Evolutionary conservation across 2,329 filamentous ascomycete species (phyloP).

Genomic region (Hypoxylon sp.): DNA sequence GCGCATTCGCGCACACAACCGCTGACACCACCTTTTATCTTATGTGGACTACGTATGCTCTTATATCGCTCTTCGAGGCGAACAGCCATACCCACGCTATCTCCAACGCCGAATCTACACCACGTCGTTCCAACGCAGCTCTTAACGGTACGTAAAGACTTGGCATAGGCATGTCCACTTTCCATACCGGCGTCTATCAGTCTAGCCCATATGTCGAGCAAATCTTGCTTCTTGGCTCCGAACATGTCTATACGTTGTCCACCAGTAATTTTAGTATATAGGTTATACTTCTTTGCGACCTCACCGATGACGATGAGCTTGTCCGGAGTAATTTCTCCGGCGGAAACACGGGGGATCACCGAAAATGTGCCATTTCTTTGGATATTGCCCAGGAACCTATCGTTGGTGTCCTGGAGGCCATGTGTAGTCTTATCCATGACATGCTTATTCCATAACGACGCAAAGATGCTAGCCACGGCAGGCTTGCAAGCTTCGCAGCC

Average conservation of each 20-base stretch:
- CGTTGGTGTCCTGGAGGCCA: constrained; percentile 91
- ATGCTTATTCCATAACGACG: constrained; percentile 86
- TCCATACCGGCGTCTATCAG: constrained; percentile 90
- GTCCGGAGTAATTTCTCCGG: constrained; percentile 89
- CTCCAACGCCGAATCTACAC: constrained; percentile 90
- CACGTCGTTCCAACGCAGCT: constrained; percentile 92
- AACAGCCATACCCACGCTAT: constrained; percentile 92
- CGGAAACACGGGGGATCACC: constrained; percentile 85
- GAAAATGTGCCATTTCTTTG: constrained; percentile 93
- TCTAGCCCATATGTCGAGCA: constrained; percentile 84
- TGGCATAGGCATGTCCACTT: constrained; percentile 91
- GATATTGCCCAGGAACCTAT: constrained; percentile 89
- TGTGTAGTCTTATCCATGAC: constrained; percentile 79
- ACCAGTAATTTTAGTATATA: constrained; percentile 94
- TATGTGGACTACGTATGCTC: constrained; percentile 89
- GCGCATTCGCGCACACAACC: constrained; percentile 95
- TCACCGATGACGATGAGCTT: constrained; percentile 86
- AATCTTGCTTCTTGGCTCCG: constrained; percentile 88
- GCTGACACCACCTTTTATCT: constrained; percentile 91
- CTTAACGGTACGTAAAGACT: constrained; percentile 90
- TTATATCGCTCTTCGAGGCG: constrained; percentile 92
- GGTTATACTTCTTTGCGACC: constrained; percentile 84
- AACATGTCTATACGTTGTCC: constrained; percentile 95
- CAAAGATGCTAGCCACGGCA: constrained; percentile 82
- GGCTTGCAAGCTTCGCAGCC: constrained; percentile 93